A percentile compares a stretch with the other conserved stretches of the same genome.
Conservation (phyloP, 2,329 filamentous ascomycete species). For the Phialemonium atrogriseum region DNA sequence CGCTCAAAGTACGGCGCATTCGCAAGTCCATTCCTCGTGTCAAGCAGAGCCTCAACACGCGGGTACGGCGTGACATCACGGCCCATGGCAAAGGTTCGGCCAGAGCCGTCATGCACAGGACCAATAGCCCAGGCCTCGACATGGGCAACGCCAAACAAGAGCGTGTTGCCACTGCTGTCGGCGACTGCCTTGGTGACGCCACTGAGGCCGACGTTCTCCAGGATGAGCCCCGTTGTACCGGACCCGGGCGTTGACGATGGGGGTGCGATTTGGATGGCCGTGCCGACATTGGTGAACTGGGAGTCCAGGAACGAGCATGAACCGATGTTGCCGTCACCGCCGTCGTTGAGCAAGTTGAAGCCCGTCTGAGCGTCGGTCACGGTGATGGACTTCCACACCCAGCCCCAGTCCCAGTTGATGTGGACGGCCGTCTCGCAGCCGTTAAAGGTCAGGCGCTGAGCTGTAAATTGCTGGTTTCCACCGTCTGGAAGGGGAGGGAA, state of each 20-base stretch:
- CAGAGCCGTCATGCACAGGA: slow-evolving; percentile 8
- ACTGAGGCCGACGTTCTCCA: slow-evolving; percentile 45
- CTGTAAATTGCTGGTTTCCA: slow-evolving; percentile 38
- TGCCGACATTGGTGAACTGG: slow-evolving; percentile 8
- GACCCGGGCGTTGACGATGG: background rate
- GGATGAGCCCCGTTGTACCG: slow-evolving; percentile 25
- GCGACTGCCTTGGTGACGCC: slow-evolving; percentile 19
- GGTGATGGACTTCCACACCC: slow-evolving; percentile 6
- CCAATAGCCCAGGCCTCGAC: slow-evolving; percentile 12
- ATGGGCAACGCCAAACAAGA: slow-evolving; percentile 1
- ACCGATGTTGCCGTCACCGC: slow-evolving; percentile 3
- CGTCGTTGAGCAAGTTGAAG: slow-evolving; percentile 5
- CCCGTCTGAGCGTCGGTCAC: slow-evolving; percentile 4
- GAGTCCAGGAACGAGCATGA: slow-evolving; percentile 12
- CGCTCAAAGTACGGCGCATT: slow-evolving; percentile 1
- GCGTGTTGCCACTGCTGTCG: slow-evolving; percentile 8
- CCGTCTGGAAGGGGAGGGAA: no score
- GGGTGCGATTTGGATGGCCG: slow-evolving; percentile 6
- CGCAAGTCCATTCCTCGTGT: slow-evolving; percentile 1
- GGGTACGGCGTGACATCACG: slow-evolving; percentile 6
- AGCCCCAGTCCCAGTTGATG: slow-evolving; percentile 9
- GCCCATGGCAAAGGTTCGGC: slow-evolving; percentile 6
- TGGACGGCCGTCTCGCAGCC: slow-evolving; percentile 2
- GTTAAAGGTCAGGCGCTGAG: slow-evolving; percentile 3
- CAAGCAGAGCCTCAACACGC: slow-evolving; percentile 1